These are phyloP conservation scores for Apocynum venetum DNA, from an alignment of 257 asterid genomes.

Conservation along the genomic window DNA sequence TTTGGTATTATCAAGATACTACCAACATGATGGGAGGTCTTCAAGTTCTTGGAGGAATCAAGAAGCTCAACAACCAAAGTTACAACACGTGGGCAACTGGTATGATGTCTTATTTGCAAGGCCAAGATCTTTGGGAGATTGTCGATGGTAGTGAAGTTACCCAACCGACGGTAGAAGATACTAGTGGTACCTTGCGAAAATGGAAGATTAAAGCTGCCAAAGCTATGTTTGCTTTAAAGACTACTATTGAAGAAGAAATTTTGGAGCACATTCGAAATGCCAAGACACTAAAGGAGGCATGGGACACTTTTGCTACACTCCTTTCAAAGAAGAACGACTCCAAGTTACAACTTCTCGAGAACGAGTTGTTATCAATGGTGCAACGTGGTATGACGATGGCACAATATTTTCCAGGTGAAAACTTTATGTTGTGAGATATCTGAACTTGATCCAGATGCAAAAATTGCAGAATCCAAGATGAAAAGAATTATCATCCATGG, in stretches of 20 bases:
- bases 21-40: too few species aligned
- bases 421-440: too few species aligned
- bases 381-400: slow-evolving; percentile 14
- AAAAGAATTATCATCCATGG: too few species aligned
- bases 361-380: not conserved
- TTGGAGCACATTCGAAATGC: not conserved
- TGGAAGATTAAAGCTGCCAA: slow-evolving; percentile 1
- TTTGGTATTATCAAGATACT: too few species aligned
- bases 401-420: slow-evolving; percentile 21
- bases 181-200: not conserved
- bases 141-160: too few species aligned
- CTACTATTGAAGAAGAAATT: not conserved
- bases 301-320: not conserved
- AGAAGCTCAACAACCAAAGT: too few species aligned
- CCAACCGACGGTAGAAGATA: not conserved
- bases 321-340: not conserved
- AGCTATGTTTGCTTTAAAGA: not conserved
- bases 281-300: not conserved
- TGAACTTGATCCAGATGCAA: too few species aligned
- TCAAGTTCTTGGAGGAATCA: too few species aligned
- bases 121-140: too few species aligned
- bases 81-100: too few species aligned
- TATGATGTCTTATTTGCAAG: too few species aligned
- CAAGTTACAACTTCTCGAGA: not conserved
- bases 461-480: too few species aligned